phyloP scores from a whole-genome alignment of 768 basidiomycete species.

The Suillus weaverae region DNA sequence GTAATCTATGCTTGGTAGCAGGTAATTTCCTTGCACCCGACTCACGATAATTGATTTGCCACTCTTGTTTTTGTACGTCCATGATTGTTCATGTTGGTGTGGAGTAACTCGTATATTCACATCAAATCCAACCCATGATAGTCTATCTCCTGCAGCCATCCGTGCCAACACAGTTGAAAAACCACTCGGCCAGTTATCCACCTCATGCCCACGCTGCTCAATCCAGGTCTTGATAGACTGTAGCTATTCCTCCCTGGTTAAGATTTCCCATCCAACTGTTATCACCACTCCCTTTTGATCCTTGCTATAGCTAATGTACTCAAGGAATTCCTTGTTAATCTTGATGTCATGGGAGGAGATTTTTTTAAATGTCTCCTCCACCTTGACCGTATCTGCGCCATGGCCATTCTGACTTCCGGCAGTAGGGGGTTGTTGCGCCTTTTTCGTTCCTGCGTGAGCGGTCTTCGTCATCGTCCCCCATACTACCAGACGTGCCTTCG shows the following conservation, averaged over 20 bases:
- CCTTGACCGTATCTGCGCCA: not conserved
- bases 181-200: too few relatives aligned
- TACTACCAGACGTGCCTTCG: not conserved
- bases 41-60: slow-evolving; percentile 35
- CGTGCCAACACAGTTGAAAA: not conserved
- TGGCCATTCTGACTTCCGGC: not conserved
- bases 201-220: not conserved
- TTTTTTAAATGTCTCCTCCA: not conserved
- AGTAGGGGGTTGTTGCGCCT: not conserved
- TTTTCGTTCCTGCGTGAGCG: not conserved
- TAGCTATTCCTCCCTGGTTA: too few relatives aligned
- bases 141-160: not conserved
- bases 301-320: not conserved
- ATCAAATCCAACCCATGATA: not conserved
- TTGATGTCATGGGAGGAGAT: not conserved
- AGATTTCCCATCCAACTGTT: not conserved
- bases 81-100: not conserved
- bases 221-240: not conserved
- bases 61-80: not conserved
- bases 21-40: slow-evolving; percentile 72
- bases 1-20: slow-evolving; percentile 89
- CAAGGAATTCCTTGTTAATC: not conserved
- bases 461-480: not conserved
- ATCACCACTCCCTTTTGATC: not conserved
- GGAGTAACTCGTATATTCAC: not conserved